A percentile compares a stretch with the other conserved stretches of the same genome.
Evolutionary conservation across 805 yeast genomes (phyloP).

Genomic region (Starmerella geochares): DNA sequence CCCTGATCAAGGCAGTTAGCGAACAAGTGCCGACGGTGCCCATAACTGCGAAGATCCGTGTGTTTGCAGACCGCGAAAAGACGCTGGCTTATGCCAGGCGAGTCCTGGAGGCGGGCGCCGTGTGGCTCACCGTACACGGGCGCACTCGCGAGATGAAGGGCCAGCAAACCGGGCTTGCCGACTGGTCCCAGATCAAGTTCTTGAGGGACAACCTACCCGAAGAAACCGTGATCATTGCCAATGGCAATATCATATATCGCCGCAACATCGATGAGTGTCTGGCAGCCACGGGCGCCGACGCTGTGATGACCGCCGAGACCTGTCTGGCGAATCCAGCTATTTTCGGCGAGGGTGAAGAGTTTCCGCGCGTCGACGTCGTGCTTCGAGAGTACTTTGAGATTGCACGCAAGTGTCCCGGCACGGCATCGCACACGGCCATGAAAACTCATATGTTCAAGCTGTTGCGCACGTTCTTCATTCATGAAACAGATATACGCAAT

Average conservation of each 20-base stretch:
- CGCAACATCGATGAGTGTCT: conserved; percentile 68
- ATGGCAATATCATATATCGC: conserved; percentile 89
- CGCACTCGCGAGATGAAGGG: conserved; percentile 97
- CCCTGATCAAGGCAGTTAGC: conserved; percentile 63
- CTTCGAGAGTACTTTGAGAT: conserved; percentile 83
- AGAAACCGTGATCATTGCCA: conserved; percentile 82
- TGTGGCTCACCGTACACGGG: conserved; percentile 88
- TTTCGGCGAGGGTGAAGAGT: conserved; percentile 58
- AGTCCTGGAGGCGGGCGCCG: conserved; percentile 91
- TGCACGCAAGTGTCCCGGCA: conserved; percentile 49
- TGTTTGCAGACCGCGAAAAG: conserved; percentile 74
- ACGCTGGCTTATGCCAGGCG: conserved; percentile 76
- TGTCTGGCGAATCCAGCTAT: conserved; percentile 88
- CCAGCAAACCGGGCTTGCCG: conserved; percentile 88
- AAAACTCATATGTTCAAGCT: conserved; percentile 87
- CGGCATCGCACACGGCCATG: conserved; percentile 72
- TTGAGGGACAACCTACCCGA: conserved; percentile 67
- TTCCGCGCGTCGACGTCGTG: conserved; percentile 75
- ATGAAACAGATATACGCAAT: conserved; percentile 69
- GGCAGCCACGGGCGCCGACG: conserved; percentile 61
- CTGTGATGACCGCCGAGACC: conserved; percentile 96
- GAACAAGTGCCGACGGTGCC: conserved; percentile 61
- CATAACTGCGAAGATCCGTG: conserved; percentile 90
- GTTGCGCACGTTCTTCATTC: conserved; percentile 65
- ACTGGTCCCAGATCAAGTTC: conserved; percentile 72